Evolutionary conservation across 2,329 filamentous ascomycete species (phyloP).

Genomic region (Cadophora gregata): DNA sequence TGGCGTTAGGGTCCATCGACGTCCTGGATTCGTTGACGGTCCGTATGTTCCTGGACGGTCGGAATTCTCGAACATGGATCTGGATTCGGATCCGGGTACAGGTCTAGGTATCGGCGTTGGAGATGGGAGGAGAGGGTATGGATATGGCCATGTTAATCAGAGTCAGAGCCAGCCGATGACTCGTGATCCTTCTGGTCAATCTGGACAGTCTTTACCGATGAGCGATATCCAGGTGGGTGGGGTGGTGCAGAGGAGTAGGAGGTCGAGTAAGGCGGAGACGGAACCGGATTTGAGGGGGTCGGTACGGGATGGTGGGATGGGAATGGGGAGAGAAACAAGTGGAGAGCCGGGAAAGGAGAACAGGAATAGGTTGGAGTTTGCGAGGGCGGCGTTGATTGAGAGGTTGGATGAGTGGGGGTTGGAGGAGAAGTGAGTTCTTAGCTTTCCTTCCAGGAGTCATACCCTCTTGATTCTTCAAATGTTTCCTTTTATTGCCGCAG

Average conservation of each 20-base stretch:
- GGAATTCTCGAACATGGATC: slow-evolving; percentile 48
- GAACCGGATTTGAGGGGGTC: slow-evolving; percentile 29
- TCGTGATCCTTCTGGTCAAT: slow-evolving; percentile 52
- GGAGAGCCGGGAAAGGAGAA: neutral
- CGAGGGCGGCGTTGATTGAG: slow-evolving; percentile 31
- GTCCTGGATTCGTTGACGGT: neutral
- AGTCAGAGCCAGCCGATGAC: slow-evolving; percentile 59
- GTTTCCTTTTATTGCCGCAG: too few species aligned
- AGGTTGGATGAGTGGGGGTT: slow-evolving; percentile 28
- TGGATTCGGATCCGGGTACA: too few species aligned
- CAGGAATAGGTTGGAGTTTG: slow-evolving; percentile 32
- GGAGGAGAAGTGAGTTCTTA: slow-evolving; percentile 28
- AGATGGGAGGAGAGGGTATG: neutral
- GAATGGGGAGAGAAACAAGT: slow-evolving; percentile 4
- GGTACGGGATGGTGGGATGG: slow-evolving; percentile 7
- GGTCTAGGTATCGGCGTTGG: too few species aligned
- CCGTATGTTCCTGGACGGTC: slow-evolving; percentile 43
- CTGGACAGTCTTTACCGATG: slow-evolving; percentile 40
- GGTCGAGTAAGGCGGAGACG: slow-evolving; percentile 42
- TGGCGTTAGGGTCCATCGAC: slow-evolving; percentile 19
- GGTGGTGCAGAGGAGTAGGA: slow-evolving; percentile 2
- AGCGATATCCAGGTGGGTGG: slow-evolving; percentile 23
- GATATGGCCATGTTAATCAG: slow-evolving; percentile 52
- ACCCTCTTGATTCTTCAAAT: too few species aligned
- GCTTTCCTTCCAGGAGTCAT: too few species aligned